phyloP scores from a whole-genome alignment of 2,329 filamentous ascomycete genomes.

The Exophiala dermatitidis region DNA sequence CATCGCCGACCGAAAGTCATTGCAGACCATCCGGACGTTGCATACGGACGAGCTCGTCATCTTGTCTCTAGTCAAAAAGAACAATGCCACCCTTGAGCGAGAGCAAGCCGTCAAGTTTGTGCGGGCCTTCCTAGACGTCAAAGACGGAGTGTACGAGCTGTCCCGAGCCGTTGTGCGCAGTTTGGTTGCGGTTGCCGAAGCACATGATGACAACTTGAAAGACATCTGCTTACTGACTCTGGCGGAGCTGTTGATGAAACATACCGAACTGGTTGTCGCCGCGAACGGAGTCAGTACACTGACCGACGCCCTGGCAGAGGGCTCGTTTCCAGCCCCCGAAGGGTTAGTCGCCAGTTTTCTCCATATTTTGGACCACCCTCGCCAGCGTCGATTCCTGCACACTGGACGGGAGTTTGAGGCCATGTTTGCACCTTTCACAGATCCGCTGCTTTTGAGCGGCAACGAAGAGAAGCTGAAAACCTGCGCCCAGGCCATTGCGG shows the following conservation, averaged over 20 bases:
- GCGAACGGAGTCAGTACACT: conserved; percentile 78
- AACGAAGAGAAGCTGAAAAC: conserved; percentile 66
- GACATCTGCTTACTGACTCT: conserved; percentile 90
- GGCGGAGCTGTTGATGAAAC: conserved; percentile 81
- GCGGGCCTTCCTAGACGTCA: conserved; percentile 88
- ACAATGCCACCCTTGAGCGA: conserved; percentile 91
- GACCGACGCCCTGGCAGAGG: conserved; percentile 87
- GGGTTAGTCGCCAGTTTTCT: conserved; percentile 82
- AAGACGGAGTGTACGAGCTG: conserved; percentile 80
- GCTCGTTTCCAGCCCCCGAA: conserved; percentile 85
- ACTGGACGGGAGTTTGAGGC: conserved; percentile 85
- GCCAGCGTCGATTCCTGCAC: conserved; percentile 71
- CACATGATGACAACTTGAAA: conserved; percentile 73
- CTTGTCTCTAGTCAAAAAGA: conserved; percentile 86
- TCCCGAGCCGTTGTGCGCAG: conserved; percentile 81
- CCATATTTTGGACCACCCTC: conserved; percentile 78
- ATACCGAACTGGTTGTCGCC: conserved; percentile 71
- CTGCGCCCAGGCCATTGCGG: conserved; percentile 86
- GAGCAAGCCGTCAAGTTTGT: conserved; percentile 97
- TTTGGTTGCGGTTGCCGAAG: conserved; percentile 82
- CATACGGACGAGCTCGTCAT: conserved; percentile 93
- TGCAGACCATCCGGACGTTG: conserved; percentile 77
- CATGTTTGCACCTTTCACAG: conserved; percentile 86
- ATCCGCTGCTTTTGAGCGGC: conserved; percentile 54
- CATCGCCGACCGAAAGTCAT: conserved; percentile 81